These are phyloP conservation scores for Nakaseomyces bracarensis DNA, from an alignment of 1,139 yeast species.

Conservation along the genomic window DNA sequence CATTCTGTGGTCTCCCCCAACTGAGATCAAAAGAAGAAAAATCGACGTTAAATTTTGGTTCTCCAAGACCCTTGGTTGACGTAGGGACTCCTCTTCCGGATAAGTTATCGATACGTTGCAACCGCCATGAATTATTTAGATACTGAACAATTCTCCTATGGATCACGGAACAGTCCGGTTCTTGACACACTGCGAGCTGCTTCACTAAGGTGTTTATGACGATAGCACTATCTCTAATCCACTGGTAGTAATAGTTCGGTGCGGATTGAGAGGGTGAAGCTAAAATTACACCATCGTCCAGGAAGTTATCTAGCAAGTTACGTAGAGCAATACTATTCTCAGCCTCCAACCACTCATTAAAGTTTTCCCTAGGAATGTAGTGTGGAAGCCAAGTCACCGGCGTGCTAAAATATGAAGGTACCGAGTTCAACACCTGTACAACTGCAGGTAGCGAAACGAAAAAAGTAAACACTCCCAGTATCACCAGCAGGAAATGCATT, in stretches of 20 bases:
- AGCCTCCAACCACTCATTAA: constrained; percentile 49
- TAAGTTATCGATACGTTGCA: constrained; percentile 61
- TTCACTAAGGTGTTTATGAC: constrained; percentile 57
- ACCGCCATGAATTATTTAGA: constrained; percentile 44
- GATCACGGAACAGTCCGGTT: background rate
- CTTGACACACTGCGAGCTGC: background rate
- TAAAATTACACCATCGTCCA: constrained; percentile 55
- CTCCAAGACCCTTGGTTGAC: constrained; percentile 56
- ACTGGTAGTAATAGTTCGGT: constrained; percentile 81
- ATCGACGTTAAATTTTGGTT: constrained; percentile 73
- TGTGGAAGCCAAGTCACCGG: background rate
- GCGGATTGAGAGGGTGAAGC: constrained; percentile 67
- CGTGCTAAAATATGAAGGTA: background rate
- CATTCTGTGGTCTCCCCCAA: constrained; percentile 97
- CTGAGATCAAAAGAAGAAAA: constrained; percentile 49
- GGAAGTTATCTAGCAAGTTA: constrained; percentile 46
- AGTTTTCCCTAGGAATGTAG: constrained; percentile 10
- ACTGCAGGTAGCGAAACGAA: constrained; percentile 1
- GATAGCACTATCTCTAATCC: constrained; percentile 88
- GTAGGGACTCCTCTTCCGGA: constrained; percentile 51
- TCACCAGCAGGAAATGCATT: constrained; percentile 1
- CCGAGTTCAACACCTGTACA: background rate
- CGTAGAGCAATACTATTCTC: constrained; percentile 39
- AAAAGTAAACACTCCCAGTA: background rate
- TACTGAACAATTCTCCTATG: constrained; percentile 37